Conservation (phyloP, 2,329 filamentous ascomycete genomes). For the Colletotrichum abscissum region DNA sequence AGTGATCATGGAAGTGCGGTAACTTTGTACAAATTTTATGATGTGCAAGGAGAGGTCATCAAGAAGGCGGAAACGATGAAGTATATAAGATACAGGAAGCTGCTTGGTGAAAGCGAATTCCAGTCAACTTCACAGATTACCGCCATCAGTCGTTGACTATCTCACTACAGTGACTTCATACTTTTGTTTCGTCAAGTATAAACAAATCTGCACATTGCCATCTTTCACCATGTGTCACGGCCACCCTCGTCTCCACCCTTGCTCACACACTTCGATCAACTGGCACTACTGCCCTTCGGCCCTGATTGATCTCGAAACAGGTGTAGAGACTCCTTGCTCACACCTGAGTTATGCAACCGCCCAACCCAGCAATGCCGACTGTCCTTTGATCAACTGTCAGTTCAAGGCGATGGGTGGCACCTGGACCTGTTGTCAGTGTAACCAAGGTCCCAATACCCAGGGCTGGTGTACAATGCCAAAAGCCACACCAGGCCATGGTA, state of each 20-base stretch:
- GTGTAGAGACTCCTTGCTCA: conserved; percentile 60
- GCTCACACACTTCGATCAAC: conserved; percentile 64
- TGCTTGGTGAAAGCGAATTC: not conserved
- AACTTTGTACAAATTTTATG: not conserved
- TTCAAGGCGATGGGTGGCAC: conserved; percentile 60
- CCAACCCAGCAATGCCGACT: conserved; percentile 56
- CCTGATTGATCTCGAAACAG: conserved; percentile 60
- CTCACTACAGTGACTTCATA: not conserved
- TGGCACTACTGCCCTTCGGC: conserved; percentile 66
- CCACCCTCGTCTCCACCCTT: conserved; percentile 63
- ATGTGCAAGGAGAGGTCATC: not conserved
- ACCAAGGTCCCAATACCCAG: conserved; percentile 60
- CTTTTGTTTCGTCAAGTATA: no score
- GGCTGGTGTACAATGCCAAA: conserved; percentile 63
- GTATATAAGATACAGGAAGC: conserved; percentile 22
- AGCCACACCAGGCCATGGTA: conserved; percentile 44
- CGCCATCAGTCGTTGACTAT: not conserved
- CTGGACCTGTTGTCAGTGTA: conserved; percentile 67
- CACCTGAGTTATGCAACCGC: conserved; percentile 59
- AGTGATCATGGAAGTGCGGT: conserved; percentile 20
- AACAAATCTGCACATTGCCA: not conserved
- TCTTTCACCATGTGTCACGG: conserved; percentile 62
- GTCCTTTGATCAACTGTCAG: conserved; percentile 62
- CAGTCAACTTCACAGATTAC: not conserved
- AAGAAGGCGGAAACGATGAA: not conserved